Evolutionary conservation across 805 yeast species (phyloP).

Genomic region (Candida chauliodis): DNA sequence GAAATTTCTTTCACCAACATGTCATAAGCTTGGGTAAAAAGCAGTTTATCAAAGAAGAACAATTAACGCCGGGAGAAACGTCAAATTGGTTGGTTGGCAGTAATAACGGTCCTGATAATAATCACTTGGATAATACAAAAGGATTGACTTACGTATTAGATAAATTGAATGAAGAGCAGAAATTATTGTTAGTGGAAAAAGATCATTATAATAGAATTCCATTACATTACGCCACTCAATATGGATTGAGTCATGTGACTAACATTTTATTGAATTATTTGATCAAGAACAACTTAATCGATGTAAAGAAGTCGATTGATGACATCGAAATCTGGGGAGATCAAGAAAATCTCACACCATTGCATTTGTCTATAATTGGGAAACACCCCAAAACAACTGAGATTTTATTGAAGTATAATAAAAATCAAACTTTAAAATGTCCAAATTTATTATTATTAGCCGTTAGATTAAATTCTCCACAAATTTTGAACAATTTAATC

Average conservation of each 20-base stretch:
- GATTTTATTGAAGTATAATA: conserved; percentile 49
- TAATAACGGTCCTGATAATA: conserved; percentile 33
- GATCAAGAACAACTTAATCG: conserved; percentile 57
- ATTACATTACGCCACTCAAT: conserved; percentile 84
- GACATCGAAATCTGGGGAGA: conserved; percentile 64
- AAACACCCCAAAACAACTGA: conserved; percentile 75
- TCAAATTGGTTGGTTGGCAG: conserved; percentile 52
- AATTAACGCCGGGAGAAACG: conserved; percentile 33
- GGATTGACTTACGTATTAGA: conserved; percentile 60
- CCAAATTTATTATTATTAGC: conserved; percentile 64
- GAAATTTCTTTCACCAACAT: conserved; percentile 84
- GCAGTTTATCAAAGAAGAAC: conserved; percentile 30
- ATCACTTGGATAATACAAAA: conserved; percentile 24
- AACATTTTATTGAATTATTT: conserved; percentile 53
- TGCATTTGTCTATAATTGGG: conserved; percentile 80
- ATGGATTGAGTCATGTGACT: conserved; percentile 68
- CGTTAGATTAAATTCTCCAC: conserved; percentile 59
- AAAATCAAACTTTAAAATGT: conserved; percentile 40
- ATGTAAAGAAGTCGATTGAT: conserved; percentile 49
- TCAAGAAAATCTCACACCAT: conserved; percentile 74
- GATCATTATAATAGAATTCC: conserved; percentile 84
- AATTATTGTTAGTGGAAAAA: conserved; percentile 47
- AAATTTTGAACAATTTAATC: conserved; percentile 52
- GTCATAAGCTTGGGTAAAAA: conserved; percentile 75
- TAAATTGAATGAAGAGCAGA: conserved; percentile 30